Evolutionary conservation across 2,329 filamentous ascomycete genomes (phyloP).

Genomic region (Nigrograna mackinnonii): DNA sequence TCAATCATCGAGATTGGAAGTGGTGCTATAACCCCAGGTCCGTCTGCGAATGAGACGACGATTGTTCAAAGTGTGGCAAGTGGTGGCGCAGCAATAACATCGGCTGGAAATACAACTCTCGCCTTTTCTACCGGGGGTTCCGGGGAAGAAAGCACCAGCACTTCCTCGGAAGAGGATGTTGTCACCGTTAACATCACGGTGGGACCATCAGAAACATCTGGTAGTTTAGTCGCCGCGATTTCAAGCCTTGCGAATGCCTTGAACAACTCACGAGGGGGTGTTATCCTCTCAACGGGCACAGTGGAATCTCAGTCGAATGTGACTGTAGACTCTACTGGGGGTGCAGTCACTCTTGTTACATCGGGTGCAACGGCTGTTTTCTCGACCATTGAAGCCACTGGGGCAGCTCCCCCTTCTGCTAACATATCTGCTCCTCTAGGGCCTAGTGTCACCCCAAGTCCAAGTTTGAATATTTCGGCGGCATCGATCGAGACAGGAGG

Average conservation of each 20-base stretch:
- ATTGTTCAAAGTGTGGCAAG: neutral
- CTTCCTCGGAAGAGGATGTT: neutral
- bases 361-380: constrained; percentile 8
- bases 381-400: constrained; percentile 6
- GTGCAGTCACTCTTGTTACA: constrained; percentile 5
- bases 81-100: constrained; percentile 3
- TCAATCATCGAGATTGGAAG: no score
- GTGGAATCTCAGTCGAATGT: neutral
- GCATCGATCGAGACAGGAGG: neutral
- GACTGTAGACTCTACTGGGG: neutral
- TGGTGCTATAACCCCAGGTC: no score
- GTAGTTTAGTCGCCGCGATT: neutral
- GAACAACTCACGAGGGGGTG: neutral
- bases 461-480: constrained; percentile 5
- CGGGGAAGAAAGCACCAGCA: neutral
- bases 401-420: constrained; percentile 4
- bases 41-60: neutral
- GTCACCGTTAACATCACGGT: neutral
- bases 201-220: neutral
- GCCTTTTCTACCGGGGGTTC: constrained; percentile 9
- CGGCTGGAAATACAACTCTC: constrained; percentile 5
- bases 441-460: constrained; percentile 7
- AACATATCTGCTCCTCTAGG: constrained; percentile 8
- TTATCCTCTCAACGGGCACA: neutral
- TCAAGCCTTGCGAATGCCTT: neutral